These are phyloP conservation scores for Scedosporium minutisporum DNA, from an alignment of 2,329 filamentous ascomycete genomes.

Conservation along the genomic window DNA sequence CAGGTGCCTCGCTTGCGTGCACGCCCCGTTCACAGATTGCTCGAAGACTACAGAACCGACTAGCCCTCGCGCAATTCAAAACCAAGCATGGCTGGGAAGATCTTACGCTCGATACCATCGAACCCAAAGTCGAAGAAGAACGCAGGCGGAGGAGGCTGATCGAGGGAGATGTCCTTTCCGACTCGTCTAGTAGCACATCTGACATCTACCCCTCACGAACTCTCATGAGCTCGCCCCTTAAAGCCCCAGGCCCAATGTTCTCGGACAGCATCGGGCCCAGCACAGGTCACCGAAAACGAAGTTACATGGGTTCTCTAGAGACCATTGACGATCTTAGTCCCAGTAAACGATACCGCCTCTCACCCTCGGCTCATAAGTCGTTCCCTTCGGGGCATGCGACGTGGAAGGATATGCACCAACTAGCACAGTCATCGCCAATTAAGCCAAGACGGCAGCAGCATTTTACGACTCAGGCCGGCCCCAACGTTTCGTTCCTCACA, in stretches of 20 bases:
- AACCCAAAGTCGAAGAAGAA: slow-evolving; percentile 73
- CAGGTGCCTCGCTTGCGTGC: neutral
- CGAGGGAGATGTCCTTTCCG: slow-evolving; percentile 68
- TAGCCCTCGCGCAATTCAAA: slow-evolving; percentile 95
- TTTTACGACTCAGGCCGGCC: slow-evolving; percentile 62
- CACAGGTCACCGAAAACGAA: slow-evolving; percentile 57
- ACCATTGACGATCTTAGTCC: slow-evolving; percentile 30
- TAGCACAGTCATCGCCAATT: slow-evolving; percentile 80
- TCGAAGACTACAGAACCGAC: slow-evolving; percentile 80
- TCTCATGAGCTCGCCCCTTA: slow-evolving; percentile 78
- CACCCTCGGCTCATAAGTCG: slow-evolving; percentile 52
- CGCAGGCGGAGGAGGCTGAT: slow-evolving; percentile 61
- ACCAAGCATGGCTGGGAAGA: slow-evolving; percentile 93
- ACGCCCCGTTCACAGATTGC: slow-evolving; percentile 59
- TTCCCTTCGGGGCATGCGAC: slow-evolving; percentile 42
- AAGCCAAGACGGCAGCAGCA: slow-evolving; percentile 65
- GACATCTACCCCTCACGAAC: slow-evolving; percentile 60
- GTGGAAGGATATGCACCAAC: slow-evolving; percentile 69
- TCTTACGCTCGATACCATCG: slow-evolving; percentile 74
- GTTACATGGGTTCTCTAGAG: slow-evolving; percentile 50
- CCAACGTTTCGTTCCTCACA: slow-evolving; percentile 68
- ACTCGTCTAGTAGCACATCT: slow-evolving; percentile 77
- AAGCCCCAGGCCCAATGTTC: slow-evolving; percentile 58
- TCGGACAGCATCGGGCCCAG: slow-evolving; percentile 71
- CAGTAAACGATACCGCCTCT: slow-evolving; percentile 60